Evolutionary conservation across 140 eudicot genomes (phyloP), one percentile per base, ranked within the genome.

Genomic region (Erigeron philadelphicus): DNA sequence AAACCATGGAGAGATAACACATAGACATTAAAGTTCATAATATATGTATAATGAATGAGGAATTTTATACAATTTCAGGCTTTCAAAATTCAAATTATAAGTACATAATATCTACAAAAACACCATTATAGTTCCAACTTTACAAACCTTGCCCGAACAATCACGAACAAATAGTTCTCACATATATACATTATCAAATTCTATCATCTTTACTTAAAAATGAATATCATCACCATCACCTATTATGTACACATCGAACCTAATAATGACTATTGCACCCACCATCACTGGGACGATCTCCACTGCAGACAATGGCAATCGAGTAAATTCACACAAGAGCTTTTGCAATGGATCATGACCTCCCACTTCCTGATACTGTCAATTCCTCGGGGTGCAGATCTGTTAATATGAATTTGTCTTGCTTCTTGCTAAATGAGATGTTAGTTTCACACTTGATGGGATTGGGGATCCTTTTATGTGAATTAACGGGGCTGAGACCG

Each of bases 401-500:
- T 63, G 45, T 64, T 73, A 72, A 72, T 64, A 42, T 25, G 48
- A 48, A 18, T 38, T 35, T 10, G 16, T 55, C 73, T 66, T 41
- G 64, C 69, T 59, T 75, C 77, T 69, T 57, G 71, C 66, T 55
- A 72, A 74, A 59, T 21, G 19, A 42, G 43, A 35, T 18, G 70
- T 48, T 66, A 65, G 69, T 50, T 71, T 64, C 74, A 56, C 66
- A 64, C 81, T 47, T 44, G 1, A 68, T 11, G 54, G 50, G 44
- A 52, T 52, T 56, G 15, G 0, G 8, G n/a, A 50, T 0, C 82
- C 77, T 68, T 67, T 7, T 46, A 72, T 66, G 75, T 73, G 68
- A 46, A 79, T 81, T 81, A 83, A 62, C 45, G 85, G 62, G 82
- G 77, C 64, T 75, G 86, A 17, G 89, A 58, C 57, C 71, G 87